Evolutionary conservation across 2,329 filamentous ascomycete species (phyloP), one percentile per base, ranked within the genome.

Genomic region (Talaromyces marneffei): DNA sequence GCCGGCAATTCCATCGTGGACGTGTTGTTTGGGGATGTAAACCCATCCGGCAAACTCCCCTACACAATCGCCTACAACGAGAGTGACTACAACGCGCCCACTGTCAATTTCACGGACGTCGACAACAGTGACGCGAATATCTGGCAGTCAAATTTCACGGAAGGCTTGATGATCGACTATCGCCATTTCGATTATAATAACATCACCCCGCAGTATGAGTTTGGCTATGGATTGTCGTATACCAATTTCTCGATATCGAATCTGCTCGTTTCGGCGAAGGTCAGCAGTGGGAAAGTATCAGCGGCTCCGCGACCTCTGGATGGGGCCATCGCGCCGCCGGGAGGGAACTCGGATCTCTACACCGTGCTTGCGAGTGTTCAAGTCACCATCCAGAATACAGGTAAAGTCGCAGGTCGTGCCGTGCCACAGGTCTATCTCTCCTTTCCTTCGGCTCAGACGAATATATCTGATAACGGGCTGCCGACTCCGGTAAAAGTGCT

Each of bases 1-100:
- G 83, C 85, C 0, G 87, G 87, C 1, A 86, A 89, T 66, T 85
- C 85, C 0, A 78, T 89, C 42, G 86, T 86, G 1, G 86, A 89
- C 68, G 84, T 89, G 0, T 75, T 89, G 0, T 85, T 87, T 64
- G 88, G 85, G 3, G 74, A 82, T 40, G 77, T 80, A 61, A 89
- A 84, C 66, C 87, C 87, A 0, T 86, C 83, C 63, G 88, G 87
- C 5, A 89, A 89, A 69, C 79, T 90, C 9, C 87, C 87, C 5
- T 63, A 63, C 42, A 63, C 62, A 23, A 63, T 63, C 33, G 62
- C 62, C 4, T 61, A 58, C 44, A 40, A 63, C 20, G 46, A 48
- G 20, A 60, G 59, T 16, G 62, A 63, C 33, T 63, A 63, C 33
- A 63, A 63, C 20, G 59, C 62, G 7, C 62, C 91, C 94, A 70